Percentiles rank a stretch among this genome's conserved stretches.
Conservation (phyloP, 176 grass and related monocot genomes). For the Paspalum vaginatum region DNA sequence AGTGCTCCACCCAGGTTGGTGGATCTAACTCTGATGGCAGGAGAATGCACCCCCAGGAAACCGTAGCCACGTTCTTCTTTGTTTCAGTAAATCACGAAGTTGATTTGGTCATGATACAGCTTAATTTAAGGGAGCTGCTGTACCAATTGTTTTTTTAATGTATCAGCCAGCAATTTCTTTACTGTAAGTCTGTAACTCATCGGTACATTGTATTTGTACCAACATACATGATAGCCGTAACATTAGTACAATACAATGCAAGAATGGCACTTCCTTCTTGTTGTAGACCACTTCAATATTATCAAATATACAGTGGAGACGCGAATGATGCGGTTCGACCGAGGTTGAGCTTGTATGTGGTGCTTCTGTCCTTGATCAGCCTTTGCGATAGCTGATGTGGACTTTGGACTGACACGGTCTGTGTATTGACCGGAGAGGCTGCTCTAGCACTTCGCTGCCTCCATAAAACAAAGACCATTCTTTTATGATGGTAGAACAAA, state of each 20-base stretch:
- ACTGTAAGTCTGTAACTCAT: conserved; percentile 38
- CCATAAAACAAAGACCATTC: background rate
- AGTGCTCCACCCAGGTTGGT: conserved; percentile 18
- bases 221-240: conserved; percentile 26
- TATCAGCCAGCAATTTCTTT: conserved; percentile 19
- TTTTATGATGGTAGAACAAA: background rate
- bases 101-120: conserved; percentile 41
- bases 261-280: conserved; percentile 6
- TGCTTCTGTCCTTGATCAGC: background rate
- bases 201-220: conserved; percentile 38
- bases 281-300: background rate
- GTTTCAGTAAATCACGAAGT: conserved; percentile 12
- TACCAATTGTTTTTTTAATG: conserved; percentile 35
- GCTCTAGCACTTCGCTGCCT: background rate
- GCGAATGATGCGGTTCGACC: background rate
- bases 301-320: background rate
- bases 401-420: background rate
- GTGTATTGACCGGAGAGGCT: background rate
- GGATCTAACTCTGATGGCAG: conserved; percentile 20
- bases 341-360: background rate
- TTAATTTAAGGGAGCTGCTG: conserved; percentile 48
- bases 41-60: conserved; percentile 13
- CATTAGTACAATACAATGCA: conserved; percentile 32
- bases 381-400: background rate
- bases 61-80: background rate